phyloP scores from a whole-genome alignment of 495 filamentous ascomycete genomes.

The Clavariopsis aquatica region DNA sequence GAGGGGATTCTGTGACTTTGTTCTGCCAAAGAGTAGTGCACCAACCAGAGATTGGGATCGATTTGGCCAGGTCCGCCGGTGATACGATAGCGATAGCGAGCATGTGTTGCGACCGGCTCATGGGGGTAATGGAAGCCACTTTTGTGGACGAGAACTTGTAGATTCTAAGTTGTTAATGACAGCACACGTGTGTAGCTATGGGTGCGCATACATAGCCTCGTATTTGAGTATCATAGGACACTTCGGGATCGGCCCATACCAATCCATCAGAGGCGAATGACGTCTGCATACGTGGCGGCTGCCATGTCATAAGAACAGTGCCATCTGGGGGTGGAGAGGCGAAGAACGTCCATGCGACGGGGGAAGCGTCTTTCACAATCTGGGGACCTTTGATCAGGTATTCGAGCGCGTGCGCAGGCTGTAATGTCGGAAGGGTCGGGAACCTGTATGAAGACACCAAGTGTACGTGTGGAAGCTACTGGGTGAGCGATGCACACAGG shows the following conservation, averaged over 20 bases:
- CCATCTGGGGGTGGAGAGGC: constrained; percentile 73
- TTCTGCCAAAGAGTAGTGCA: constrained; percentile 83
- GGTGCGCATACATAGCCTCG: constrained; percentile 70
- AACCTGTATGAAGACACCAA: constrained; percentile 76
- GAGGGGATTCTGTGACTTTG: constrained; percentile 68
- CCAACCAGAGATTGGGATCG: constrained; percentile 85
- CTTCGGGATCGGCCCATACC: constrained; percentile 80
- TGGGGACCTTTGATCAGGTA: constrained; percentile 79
- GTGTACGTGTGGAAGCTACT: constrained; percentile 81
- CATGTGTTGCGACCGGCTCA: constrained; percentile 70
- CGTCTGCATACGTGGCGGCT: constrained; percentile 62
- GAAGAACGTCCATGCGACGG: constrained; percentile 91
- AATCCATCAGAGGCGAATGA: constrained; percentile 88
- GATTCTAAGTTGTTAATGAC: constrained; percentile 48
- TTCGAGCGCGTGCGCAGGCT: constrained; percentile 68
- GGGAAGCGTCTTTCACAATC: constrained; percentile 69
- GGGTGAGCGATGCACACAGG: constrained; percentile 32
- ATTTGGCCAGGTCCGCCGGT: constrained; percentile 63
- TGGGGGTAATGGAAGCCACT: constrained; percentile 70
- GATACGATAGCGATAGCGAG: constrained; percentile 80
- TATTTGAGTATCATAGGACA: constrained; percentile 66
- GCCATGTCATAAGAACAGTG: constrained; percentile 81
- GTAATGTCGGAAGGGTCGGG: constrained; percentile 64
- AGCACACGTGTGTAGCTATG: background rate
- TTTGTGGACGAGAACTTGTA: constrained; percentile 84